phyloP scores from a whole-genome alignment of 176 grass and related monocot genomes.

The Miscanthus lutarioriparius region DNA sequence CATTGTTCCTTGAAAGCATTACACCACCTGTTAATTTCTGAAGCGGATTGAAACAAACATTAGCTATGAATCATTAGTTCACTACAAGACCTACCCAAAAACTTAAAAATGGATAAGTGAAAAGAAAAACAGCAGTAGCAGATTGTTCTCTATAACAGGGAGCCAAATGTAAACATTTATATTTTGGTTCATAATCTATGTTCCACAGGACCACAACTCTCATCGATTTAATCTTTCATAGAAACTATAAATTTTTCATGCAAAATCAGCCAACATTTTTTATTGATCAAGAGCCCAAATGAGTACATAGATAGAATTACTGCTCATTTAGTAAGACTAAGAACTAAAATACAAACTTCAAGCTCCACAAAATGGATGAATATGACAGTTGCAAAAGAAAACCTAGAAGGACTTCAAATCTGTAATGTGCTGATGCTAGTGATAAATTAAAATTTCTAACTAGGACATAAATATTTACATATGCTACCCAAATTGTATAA shows the following conservation, averaged over 20 bases:
- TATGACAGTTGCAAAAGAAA: slow-evolving; percentile 16
- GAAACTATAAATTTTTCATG: slow-evolving; percentile 1
- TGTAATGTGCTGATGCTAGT: background rate
- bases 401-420: background rate
- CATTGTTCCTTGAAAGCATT: slow-evolving; percentile 89
- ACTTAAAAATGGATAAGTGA: slow-evolving; percentile 18
- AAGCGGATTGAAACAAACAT: slow-evolving; percentile 25
- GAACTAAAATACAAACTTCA: slow-evolving; percentile 19
- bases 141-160: background rate
- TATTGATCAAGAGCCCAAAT: background rate
- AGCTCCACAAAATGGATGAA: slow-evolving; percentile 10
- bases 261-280: background rate
- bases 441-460: slow-evolving; percentile 23
- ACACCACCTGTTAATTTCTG: slow-evolving; percentile 91
- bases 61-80: slow-evolving; percentile 14
- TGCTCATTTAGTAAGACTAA: slow-evolving; percentile 17
- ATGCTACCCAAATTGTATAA: background rate
- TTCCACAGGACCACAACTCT: background rate
- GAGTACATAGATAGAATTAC: background rate
- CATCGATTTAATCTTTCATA: slow-evolving; percentile 17
- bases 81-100: slow-evolving; percentile 24
- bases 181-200: slow-evolving; percentile 11
- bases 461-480: background rate
- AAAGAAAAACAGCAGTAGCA: background rate
- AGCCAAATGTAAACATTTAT: background rate